A percentile compares a stretch with the other conserved stretches of the same genome.
Conservation (phyloP, 352 stramenopile species). For the Phytophthora lateralis region DNA sequence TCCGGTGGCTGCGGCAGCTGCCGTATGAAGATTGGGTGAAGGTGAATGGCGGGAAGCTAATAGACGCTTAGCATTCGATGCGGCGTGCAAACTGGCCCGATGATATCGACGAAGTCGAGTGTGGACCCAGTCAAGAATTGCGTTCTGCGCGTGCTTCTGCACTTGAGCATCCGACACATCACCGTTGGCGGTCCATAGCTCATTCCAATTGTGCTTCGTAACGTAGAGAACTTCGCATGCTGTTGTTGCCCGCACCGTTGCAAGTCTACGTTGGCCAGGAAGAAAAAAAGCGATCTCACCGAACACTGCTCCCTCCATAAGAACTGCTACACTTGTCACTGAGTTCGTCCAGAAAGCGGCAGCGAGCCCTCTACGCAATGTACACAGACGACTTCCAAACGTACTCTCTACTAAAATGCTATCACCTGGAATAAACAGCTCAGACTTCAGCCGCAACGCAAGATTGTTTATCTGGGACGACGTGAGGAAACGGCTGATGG, state of each 20-base stretch:
- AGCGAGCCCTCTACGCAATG: conserved; percentile 57
- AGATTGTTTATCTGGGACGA: conserved; percentile 71
- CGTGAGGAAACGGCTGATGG: conserved; percentile 66
- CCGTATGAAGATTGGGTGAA: not conserved
- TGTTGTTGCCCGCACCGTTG: conserved; percentile 61
- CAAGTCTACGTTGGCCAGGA: conserved; percentile 54
- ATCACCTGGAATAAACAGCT: conserved; percentile 77
- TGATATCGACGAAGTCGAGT: conserved; percentile 49
- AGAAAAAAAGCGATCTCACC: conserved; percentile 79
- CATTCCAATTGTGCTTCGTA: conserved; percentile 63
- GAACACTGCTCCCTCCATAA: conserved; percentile 70
- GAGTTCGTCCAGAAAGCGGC: conserved; percentile 63
- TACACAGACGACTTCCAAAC: conserved; percentile 58
- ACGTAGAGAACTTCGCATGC: conserved; percentile 72
- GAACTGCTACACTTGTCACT: conserved; percentile 53
- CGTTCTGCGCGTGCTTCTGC: conserved; percentile 56
- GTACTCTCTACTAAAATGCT: conserved; percentile 67
- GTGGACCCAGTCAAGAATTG: conserved; percentile 68
- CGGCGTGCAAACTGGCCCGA: conserved; percentile 37
- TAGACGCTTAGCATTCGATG: conserved; percentile 48
- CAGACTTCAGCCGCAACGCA: conserved; percentile 57
- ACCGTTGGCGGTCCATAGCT: conserved; percentile 49
- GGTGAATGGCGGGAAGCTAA: conserved; percentile 13
- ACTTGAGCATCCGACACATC: conserved; percentile 50
- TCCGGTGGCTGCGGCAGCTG: conserved; percentile 9